phyloP scores from a whole-genome alignment of 257 asterid species.

The Nicotiana undulata region DNA sequence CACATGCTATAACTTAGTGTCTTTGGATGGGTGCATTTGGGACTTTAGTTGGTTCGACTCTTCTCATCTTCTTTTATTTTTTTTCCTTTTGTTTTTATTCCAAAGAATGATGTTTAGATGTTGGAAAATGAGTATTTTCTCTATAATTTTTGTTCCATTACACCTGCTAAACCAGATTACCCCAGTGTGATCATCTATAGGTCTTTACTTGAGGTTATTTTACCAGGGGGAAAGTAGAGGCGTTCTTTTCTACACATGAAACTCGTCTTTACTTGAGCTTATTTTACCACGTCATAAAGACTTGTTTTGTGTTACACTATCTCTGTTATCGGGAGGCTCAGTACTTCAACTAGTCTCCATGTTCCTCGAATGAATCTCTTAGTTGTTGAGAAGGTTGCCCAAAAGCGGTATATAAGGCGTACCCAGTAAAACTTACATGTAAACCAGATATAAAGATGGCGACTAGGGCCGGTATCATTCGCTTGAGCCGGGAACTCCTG shows the following conservation, averaged over 20 bases:
- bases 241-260: too few species aligned
- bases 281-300: neutral
- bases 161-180: neutral
- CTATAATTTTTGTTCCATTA: neutral
- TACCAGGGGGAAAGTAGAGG: neutral
- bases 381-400: too few species aligned
- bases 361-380: too few species aligned
- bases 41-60: neutral
- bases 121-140: neutral
- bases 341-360: too few species aligned
- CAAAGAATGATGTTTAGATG: neutral
- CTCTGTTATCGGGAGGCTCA: too few species aligned
- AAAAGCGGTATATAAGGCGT: too few species aligned
- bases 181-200: neutral
- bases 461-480: too few species aligned
- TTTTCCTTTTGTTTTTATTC: neutral
- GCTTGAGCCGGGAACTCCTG: too few species aligned
- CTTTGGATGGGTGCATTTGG: neutral
- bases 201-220: neutral
- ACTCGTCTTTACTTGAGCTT: neutral
- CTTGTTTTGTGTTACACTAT: neutral
- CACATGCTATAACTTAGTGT: neutral
- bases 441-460: too few species aligned
- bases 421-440: too few species aligned
- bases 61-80: neutral